phyloP scores from a whole-genome alignment of 1,284 basidiomycete genomes.

The Cryptococcus amylolentus region DNA sequence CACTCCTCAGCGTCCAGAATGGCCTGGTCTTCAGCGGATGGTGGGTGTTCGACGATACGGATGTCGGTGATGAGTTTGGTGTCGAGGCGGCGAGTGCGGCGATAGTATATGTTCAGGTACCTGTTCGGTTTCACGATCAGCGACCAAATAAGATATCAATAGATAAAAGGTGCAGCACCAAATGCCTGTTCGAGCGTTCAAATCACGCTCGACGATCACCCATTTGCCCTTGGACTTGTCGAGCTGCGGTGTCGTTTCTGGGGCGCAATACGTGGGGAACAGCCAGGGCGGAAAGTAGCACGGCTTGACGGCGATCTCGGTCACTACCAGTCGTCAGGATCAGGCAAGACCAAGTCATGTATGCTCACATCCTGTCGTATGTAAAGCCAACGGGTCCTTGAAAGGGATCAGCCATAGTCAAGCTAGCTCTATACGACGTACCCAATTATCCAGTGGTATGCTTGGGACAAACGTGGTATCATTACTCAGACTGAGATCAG shows the following conservation, averaged over 20 bases:
- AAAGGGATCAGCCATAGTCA: not conserved
- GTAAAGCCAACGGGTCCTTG: constrained; percentile 64
- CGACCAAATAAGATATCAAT: too few relatives aligned
- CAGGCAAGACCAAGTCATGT: not conserved
- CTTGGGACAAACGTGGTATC: constrained; percentile 54
- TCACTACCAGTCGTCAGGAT: constrained; percentile 49
- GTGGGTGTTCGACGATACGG: constrained; percentile 30
- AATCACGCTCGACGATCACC: constrained; percentile 74
- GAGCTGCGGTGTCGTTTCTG: constrained; percentile 63
- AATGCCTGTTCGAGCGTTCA: constrained; percentile 65
- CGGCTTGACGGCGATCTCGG: constrained; percentile 69
- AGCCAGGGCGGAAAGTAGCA: constrained; percentile 64
- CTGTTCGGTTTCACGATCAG: not conserved
- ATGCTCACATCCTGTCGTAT: constrained; percentile 66
- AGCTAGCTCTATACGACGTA: constrained; percentile 25
- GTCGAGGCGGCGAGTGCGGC: constrained; percentile 65
- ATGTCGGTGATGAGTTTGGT: constrained; percentile 42
- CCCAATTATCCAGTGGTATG: constrained; percentile 75
- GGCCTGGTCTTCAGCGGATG: constrained; percentile 21
- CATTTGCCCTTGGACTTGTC: constrained; percentile 80
- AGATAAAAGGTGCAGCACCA: constrained; percentile 45
- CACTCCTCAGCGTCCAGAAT: constrained; percentile 31
- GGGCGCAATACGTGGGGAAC: constrained; percentile 62
- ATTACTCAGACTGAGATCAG: constrained; percentile 47
- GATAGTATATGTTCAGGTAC: constrained; percentile 70